Percentiles rank a stretch among this genome's conserved stretches.
Conservation (phyloP, 129 eudicot genomes). For the Calendula officinalis region DNA sequence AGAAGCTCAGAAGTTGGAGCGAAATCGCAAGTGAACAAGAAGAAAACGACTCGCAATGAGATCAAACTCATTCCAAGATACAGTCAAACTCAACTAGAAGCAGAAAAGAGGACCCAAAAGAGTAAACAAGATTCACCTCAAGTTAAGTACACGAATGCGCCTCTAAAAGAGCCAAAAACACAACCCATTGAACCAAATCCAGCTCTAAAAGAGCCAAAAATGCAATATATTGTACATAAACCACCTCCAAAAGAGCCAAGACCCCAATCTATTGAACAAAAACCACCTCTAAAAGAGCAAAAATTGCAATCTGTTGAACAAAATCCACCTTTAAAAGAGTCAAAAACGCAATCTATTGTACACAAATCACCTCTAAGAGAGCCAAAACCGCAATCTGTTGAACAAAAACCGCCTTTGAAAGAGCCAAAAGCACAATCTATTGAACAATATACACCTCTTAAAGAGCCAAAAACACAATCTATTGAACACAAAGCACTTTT, state of each 20-base stretch:
- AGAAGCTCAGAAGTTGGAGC: constrained; percentile 26
- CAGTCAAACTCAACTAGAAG: constrained; percentile 32
- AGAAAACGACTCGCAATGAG: constrained; percentile 24
- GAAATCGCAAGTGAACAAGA: constrained; percentile 24
- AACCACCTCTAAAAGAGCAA: background rate
- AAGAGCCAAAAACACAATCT: constrained; percentile 16
- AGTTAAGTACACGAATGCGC: constrained; percentile 23
- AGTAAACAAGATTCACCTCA: constrained; percentile 27
- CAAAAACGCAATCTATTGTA: background rate
- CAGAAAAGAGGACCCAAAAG: constrained; percentile 37
- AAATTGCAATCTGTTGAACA: background rate
- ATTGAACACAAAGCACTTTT: constrained; percentile 13
- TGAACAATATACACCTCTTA: background rate
- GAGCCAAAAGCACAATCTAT: constrained; percentile 10
- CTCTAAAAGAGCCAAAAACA: constrained; percentile 8
- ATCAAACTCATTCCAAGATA: constrained; percentile 30
- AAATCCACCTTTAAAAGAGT: constrained; percentile 11
- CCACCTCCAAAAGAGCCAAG: constrained; percentile 28
- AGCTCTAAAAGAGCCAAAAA: background rate
- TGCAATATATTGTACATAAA: constrained; percentile 16
- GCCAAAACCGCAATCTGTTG: constrained; percentile 13
- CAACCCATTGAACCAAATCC: too few species aligned
- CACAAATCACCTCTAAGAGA: background rate
- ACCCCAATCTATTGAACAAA: background rate
- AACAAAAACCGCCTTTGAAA: constrained; percentile 22